These are phyloP conservation scores for Penicillium sp. DNA, from an alignment of 2,329 filamentous ascomycete species.

Conservation along the genomic window DNA sequence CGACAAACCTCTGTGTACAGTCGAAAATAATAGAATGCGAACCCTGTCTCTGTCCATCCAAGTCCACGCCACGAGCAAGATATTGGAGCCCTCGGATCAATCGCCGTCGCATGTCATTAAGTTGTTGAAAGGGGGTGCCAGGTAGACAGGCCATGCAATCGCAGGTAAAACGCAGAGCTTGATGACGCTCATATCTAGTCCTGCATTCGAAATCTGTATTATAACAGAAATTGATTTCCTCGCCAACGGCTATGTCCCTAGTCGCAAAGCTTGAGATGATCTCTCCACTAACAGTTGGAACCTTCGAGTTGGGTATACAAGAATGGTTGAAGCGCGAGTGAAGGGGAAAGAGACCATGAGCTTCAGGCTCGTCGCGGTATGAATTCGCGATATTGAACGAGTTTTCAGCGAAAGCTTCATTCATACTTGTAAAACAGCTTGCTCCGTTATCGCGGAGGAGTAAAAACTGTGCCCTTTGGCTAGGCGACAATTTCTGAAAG, in stretches of 20 bases:
- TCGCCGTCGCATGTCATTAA: background rate
- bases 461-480: background rate
- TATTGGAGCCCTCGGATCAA: conserved; percentile 3
- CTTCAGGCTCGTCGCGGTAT: background rate
- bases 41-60: background rate
- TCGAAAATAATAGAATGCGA: background rate
- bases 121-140: background rate
- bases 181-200: conserved; percentile 1
- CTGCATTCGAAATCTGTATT: background rate
- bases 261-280: background rate
- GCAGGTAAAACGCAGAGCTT: background rate
- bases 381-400: background rate
- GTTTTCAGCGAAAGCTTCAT: background rate
- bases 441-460: background rate
- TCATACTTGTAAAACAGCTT: background rate
- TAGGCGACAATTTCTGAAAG: background rate
- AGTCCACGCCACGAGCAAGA: background rate
- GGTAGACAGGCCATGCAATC: background rate
- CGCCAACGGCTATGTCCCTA: background rate
- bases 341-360: background rate
- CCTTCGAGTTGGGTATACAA: background rate
- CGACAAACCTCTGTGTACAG: background rate
- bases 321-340: conserved; percentile 8
- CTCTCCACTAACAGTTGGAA: background rate
- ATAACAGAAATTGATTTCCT: background rate